These are phyloP conservation scores for Erythrophleum ivorense DNA, from an alignment of 331 rosid species.

Conservation along the genomic window DNA sequence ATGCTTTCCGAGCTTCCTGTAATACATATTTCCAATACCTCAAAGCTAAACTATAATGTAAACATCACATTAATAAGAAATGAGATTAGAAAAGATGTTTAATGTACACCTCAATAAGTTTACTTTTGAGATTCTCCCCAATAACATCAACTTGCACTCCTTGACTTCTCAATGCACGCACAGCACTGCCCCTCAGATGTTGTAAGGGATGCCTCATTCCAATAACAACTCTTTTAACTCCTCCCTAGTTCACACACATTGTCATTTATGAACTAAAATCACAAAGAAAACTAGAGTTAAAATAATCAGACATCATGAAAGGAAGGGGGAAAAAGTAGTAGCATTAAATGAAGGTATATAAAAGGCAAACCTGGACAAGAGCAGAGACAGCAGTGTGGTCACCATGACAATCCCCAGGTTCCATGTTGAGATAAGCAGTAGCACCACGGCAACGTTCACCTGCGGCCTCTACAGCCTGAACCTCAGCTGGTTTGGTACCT, in stretches of 20 bases:
- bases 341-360: not conserved
- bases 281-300: slow-evolving; percentile 40
- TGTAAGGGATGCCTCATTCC: slow-evolving; percentile 93
- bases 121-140: slow-evolving; percentile 80
- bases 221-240: slow-evolving; percentile 80
- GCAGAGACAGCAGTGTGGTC: slow-evolving; percentile 77
- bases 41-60: not conserved
- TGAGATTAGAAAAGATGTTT: slow-evolving; percentile 3
- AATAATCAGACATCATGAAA: slow-evolving; percentile 1
- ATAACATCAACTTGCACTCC: slow-evolving; percentile 85
- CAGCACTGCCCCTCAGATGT: slow-evolving; percentile 85
- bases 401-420: slow-evolving; percentile 89
- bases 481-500: slow-evolving; percentile 87
- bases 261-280: slow-evolving; percentile 48
- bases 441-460: slow-evolving; percentile 55
- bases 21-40: slow-evolving; percentile 10
- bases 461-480: slow-evolving; percentile 75
- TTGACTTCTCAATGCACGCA: slow-evolving; percentile 74
- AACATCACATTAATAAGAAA: not conserved
- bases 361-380: slow-evolving; percentile 65
- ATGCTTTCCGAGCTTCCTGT: slow-evolving; percentile 83
- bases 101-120: slow-evolving; percentile 64
- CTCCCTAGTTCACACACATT: slow-evolving; percentile 71
- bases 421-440: slow-evolving; percentile 89
- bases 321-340: not conserved